Evolutionary conservation across 108 stramenopile species (phyloP), one percentile per base, ranked within the genome.

Genomic region (Schizochytrium sp.): DNA sequence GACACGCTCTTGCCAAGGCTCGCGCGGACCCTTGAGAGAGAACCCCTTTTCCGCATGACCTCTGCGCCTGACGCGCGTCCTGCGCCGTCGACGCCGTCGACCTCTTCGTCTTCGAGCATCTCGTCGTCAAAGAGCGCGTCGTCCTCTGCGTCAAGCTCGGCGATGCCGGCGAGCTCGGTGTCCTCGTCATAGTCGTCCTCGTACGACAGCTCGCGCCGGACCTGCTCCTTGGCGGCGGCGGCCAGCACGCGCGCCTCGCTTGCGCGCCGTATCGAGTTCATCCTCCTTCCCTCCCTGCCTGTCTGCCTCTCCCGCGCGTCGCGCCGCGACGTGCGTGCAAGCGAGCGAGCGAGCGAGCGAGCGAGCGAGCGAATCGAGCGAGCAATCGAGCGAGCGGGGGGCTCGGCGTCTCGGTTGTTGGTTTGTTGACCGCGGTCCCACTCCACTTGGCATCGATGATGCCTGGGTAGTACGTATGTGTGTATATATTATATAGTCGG

Each of bases 161-260:
- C 63, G 63, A 41, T 23, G 34, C 41, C 34, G 14, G 41, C 34
- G 14, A 10, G 21, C 63, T 69, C 63, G 72, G 72, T 72, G 41
- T 69, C 63, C 63, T 69, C 44, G 87, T 89, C n/a, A 60, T 89
- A 29, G 89, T 89, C 69, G 76, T 89, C 63, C 72, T 76, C 69
- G 25, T 19, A 44, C 45, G 72, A 51, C 25, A 44, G 89, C 19
- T 12, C 72, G 44, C 88, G 89, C 6, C 88, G 89, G 10, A 83
- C 51, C 51, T 48, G 89, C 23, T 72, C 83, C 21, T 83, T 72
- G 18, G 88, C 23, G 88, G 89, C 29, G 71, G 88, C 72, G 89
- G 44, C 47, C 76, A 83, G 72, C 88, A 88, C 21, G 88, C 87
- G 88, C 88, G 89, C 28, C 72, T 48, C 60, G 72, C 72, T 72